A percentile compares a stretch with the other conserved stretches of the same genome.
Conservation (phyloP, 495 filamentous ascomycete species). For the Friedmanniomyces endolithicus region DNA sequence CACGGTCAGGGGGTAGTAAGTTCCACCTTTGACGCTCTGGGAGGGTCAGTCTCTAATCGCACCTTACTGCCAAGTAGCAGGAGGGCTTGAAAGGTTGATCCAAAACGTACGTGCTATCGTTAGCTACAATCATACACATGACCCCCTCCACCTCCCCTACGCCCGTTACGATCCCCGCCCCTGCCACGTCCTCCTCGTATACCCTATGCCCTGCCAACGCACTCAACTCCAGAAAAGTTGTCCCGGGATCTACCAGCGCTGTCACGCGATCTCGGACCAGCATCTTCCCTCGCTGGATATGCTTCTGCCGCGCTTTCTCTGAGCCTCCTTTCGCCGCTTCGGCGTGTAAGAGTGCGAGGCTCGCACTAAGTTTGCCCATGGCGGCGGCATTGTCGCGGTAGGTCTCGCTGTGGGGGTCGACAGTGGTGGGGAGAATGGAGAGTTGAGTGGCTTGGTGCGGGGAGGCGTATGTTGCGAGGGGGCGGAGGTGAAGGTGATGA, state of each 20-base stretch:
- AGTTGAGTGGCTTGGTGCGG: conserved; percentile 47
- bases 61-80: background rate
- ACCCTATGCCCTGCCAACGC: conserved; percentile 75
- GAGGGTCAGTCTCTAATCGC: conserved; percentile 4
- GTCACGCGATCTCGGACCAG: conserved; percentile 81
- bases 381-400: conserved; percentile 71
- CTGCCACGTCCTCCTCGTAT: conserved; percentile 78
- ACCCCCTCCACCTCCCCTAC: conserved; percentile 85
- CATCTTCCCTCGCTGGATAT: conserved; percentile 84
- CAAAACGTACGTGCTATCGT: conserved; percentile 66
- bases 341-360: conserved; percentile 54
- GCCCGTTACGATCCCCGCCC: conserved; percentile 86
- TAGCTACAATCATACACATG: conserved; percentile 86
- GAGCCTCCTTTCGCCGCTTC: conserved; percentile 64
- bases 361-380: conserved; percentile 58
- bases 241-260: conserved; percentile 76
- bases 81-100: background rate
- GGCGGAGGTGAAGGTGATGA: conserved; percentile 11
- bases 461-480: conserved; percentile 34
- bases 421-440: conserved; percentile 59
- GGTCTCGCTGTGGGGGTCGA: conserved; percentile 65
- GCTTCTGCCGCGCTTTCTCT: conserved; percentile 77
- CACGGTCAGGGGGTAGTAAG: conserved; percentile 95
- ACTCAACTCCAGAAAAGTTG: conserved; percentile 82
- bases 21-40: conserved; percentile 79